These are phyloP conservation scores for Flammula alnicola DNA, from an alignment of 1,284 basidiomycete species.

Conservation along the genomic window DNA sequence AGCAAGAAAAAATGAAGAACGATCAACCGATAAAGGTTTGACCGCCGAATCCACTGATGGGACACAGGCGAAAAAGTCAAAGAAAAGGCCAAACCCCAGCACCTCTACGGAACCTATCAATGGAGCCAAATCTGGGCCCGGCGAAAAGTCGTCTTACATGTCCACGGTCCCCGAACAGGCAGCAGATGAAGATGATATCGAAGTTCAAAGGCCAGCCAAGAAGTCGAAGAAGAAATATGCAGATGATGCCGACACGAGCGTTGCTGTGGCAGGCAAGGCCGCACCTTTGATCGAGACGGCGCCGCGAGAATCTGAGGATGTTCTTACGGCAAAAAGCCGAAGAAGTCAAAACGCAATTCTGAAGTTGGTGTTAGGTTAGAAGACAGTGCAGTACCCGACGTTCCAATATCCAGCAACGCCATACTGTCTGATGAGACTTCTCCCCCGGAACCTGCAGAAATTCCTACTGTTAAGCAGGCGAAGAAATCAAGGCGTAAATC, in stretches of 20 bases:
- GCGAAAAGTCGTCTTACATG: background rate
- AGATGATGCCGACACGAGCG: background rate
- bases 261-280: background rate
- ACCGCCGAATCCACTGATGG: background rate
- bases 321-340: slow-evolving; percentile 3
- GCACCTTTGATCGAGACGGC: background rate
- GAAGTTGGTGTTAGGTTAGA: background rate
- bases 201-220: slow-evolving; percentile 15
- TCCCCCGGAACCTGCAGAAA: background rate
- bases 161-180: background rate
- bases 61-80: slow-evolving; percentile 16
- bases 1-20: background rate
- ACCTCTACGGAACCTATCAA: background rate
- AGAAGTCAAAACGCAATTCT: slow-evolving; percentile 8
- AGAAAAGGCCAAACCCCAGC: slow-evolving; percentile 20
- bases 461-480: background rate
- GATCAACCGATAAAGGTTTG: background rate
- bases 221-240: slow-evolving; percentile 22
- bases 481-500: slow-evolving; percentile 7
- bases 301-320: background rate
- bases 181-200: background rate
- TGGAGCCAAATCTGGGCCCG: background rate
- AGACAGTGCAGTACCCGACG: background rate
- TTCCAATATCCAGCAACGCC: background rate
- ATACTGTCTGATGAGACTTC: background rate